Evolutionary conservation across 2,329 filamentous ascomycete genomes (phyloP).

Genomic region (Xylariaceae sp.): DNA sequence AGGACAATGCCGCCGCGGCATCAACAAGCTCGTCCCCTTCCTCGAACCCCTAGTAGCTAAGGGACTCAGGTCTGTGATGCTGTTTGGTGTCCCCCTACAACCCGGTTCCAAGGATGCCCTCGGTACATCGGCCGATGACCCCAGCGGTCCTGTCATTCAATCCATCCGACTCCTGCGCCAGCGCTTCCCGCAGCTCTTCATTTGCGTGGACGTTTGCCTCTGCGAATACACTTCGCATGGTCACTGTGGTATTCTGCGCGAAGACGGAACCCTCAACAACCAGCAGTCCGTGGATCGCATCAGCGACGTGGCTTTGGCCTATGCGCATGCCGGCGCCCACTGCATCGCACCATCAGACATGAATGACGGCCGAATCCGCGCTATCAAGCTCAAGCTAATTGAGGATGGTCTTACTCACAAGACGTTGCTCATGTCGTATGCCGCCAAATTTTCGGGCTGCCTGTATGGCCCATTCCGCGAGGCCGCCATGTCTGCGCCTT

Average conservation of each 20-base stretch:
- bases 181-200: conserved; percentile 84
- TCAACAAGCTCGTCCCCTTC: conserved; percentile 81
- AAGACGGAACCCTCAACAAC: conserved; percentile 92
- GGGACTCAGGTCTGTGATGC: conserved; percentile 85
- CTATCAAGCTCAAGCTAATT: conserved; percentile 96
- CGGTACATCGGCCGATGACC: conserved; percentile 88
- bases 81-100: conserved; percentile 87
- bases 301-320: conserved; percentile 94
- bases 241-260: conserved; percentile 91
- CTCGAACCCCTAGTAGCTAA: conserved; percentile 82
- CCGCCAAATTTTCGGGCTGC: conserved; percentile 94
- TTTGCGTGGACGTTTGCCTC: conserved; percentile 88
- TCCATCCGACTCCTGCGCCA: conserved; percentile 78
- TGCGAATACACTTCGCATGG: conserved; percentile 99
- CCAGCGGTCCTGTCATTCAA: conserved; percentile 83
- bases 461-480: conserved; percentile 97
- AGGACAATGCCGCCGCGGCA: conserved; percentile 78
- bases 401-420: conserved; percentile 89
- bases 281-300: conserved; percentile 88
- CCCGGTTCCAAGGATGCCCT: conserved; percentile 81
- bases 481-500: conserved; percentile 83
- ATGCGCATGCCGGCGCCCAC: conserved; percentile 91
- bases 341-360: conserved; percentile 97
- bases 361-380: conserved; percentile 96
- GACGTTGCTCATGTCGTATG: conserved; percentile 93